These are phyloP conservation scores for Aegilops umbellulata DNA, from an alignment of 176 grass and related monocot genomes.

Conservation along the genomic window DNA sequence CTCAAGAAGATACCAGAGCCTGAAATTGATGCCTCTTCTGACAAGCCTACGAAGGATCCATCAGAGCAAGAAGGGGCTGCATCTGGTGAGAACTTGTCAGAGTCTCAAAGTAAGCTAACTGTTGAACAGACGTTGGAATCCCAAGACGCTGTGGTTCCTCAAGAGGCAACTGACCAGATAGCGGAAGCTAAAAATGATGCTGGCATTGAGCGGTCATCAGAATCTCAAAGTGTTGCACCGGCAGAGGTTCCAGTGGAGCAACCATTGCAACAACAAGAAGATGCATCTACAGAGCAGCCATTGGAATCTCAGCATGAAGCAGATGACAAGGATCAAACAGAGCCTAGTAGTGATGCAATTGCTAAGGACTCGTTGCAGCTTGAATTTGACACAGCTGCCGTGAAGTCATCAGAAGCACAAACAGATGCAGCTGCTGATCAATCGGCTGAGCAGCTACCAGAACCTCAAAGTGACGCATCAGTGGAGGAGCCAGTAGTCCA, in stretches of 20 bases:
- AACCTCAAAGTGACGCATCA: conserved; percentile 3
- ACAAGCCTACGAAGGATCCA: not conserved
- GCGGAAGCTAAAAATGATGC: not conserved
- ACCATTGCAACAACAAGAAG: conserved; percentile 14
- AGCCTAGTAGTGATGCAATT: conserved; percentile 11
- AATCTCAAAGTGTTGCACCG: not conserved
- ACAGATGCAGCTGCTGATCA: conserved; percentile 16
- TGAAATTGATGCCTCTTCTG: conserved; percentile 23
- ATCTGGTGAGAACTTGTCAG: not conserved
- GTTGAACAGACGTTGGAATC: not conserved
- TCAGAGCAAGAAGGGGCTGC: conserved; percentile 21
- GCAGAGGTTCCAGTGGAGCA: conserved; percentile 7
- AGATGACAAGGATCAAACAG: conserved; percentile 14
- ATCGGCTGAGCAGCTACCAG: conserved; percentile 14
- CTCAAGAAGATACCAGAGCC: not conserved
- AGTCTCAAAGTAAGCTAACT: not conserved
- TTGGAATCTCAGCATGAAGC: conserved; percentile 30
- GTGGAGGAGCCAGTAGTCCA: conserved; percentile 19
- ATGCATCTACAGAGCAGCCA: conserved; percentile 7
- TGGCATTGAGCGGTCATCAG: not conserved
- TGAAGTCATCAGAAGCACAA: conserved; percentile 23
- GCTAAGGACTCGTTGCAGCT: conserved; percentile 15
- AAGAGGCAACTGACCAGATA: conserved; percentile 10
- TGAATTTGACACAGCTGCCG: not conserved
- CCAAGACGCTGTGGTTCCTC: not conserved